Percentiles rank a stretch among this genome's conserved stretches.
Evolutionary conservation across 2,329 filamentous ascomycete genomes (phyloP).

Genomic region (Verticillium klebahnii): DNA sequence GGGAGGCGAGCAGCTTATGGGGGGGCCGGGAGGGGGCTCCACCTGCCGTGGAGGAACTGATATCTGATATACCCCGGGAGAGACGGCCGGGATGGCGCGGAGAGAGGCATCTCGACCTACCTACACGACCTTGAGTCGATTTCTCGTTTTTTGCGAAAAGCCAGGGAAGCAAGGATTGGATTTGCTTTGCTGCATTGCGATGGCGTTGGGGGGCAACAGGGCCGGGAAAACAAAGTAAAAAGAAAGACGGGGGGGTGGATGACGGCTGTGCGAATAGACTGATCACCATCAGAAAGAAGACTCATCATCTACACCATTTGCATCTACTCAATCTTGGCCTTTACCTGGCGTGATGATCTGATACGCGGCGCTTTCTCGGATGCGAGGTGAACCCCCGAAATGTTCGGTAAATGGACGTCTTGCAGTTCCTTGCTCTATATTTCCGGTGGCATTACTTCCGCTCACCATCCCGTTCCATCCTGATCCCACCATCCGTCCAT

Average conservation of each 20-base stretch:
- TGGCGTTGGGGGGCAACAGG: slow-evolving; percentile 24
- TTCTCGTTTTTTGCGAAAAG: neutral
- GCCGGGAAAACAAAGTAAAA: slow-evolving; percentile 7
- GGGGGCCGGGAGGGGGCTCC: neutral
- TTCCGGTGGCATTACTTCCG: neutral
- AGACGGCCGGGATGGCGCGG: neutral
- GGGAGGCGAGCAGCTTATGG: neutral
- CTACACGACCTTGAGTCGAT: neutral
- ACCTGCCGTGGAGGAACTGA: neutral
- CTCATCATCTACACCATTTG: neutral
- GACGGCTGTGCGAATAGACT: neutral
- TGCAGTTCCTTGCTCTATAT: neutral
- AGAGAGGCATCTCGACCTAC: neutral
- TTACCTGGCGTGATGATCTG: too few species aligned
- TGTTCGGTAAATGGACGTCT: neutral
- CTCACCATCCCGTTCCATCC: neutral
- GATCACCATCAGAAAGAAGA: neutral
- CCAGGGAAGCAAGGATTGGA: neutral
- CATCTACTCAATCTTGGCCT: neutral
- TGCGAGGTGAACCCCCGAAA: neutral
- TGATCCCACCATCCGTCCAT: neutral
- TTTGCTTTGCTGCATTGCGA: slow-evolving; percentile 32
- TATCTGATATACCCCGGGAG: neutral
- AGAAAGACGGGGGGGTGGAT: neutral
- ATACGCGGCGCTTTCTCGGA: too few species aligned